These are phyloP conservation scores for Candida dajiaensis DNA, from an alignment of 805 yeast species.

Conservation along the genomic window DNA sequence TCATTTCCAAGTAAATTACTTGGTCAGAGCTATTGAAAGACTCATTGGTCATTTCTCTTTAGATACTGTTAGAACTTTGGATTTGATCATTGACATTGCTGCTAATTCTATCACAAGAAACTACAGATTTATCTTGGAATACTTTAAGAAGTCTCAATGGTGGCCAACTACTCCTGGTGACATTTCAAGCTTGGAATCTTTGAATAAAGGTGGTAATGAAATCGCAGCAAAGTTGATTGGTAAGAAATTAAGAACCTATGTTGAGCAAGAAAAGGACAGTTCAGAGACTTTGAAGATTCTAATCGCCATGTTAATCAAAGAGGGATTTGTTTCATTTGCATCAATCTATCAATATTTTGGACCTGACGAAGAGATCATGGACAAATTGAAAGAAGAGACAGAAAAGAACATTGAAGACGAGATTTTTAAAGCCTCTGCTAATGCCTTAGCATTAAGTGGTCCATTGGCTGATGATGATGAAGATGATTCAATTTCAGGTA, in stretches of 20 bases:
- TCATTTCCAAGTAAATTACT: conserved; percentile 35
- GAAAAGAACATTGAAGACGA: conserved; percentile 46
- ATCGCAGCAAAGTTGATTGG: conserved; percentile 52
- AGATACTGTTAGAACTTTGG: conserved; percentile 67
- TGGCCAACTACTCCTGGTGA: conserved; percentile 50
- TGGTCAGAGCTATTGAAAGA: conserved; percentile 43
- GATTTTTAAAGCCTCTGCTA: conserved; percentile 57
- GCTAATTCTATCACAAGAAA: conserved; percentile 38
- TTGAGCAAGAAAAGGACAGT: conserved; percentile 26
- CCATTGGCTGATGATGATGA: conserved; percentile 69
- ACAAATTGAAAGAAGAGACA: conserved; percentile 36
- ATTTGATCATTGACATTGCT: conserved; percentile 52
- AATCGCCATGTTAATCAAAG: conserved; percentile 54
- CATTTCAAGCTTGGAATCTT: conserved; percentile 24
- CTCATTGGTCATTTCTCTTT: conserved; percentile 70
- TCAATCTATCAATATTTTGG: conserved; percentile 49
- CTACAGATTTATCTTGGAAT: conserved; percentile 39
- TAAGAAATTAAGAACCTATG: conserved; percentile 31
- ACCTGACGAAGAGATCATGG: conserved; percentile 47
- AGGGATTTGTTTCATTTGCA: conserved; percentile 60
- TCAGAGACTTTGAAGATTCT: conserved; percentile 40
- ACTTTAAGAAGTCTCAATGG: conserved; percentile 54
- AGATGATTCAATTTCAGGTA: conserved; percentile 44
- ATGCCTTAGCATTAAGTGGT: conserved; percentile 84
- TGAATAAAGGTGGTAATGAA: conserved; percentile 48